These are phyloP conservation scores for Sarocladium oryzae DNA, from an alignment of 2,329 filamentous ascomycete genomes.

Conservation along the genomic window DNA sequence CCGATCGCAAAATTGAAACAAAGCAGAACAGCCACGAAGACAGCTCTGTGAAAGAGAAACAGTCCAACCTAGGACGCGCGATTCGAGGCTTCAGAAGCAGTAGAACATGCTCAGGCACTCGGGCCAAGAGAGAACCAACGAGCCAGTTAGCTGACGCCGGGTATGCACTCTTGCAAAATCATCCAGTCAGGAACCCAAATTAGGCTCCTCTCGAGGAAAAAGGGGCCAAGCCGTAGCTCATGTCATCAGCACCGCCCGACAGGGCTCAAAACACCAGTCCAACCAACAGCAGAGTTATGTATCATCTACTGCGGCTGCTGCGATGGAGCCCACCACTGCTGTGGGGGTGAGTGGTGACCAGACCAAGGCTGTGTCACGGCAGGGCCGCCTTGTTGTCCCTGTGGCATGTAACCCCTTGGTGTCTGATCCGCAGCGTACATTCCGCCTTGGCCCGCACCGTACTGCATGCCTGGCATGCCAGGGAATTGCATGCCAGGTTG, in stretches of 20 bases:
- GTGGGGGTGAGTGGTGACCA: constrained; percentile 52
- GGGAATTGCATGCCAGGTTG: constrained; percentile 55
- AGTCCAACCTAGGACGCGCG: not conserved
- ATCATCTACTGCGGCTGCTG: constrained; percentile 36
- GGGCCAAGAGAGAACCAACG: not conserved
- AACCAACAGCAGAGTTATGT: too few species aligned
- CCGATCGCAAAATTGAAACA: not conserved
- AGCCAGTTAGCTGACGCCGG: constrained; percentile 1
- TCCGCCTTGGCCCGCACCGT: constrained; percentile 44
- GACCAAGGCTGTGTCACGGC: constrained; percentile 48
- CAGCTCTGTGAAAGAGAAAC: not conserved
- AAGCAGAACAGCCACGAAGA: constrained; percentile 2
- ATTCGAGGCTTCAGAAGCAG: not conserved
- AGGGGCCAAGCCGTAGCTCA: too few species aligned
- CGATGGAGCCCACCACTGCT: constrained; percentile 49
- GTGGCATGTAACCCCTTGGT: constrained; percentile 61
- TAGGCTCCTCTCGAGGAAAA: too few species aligned
- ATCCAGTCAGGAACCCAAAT: too few species aligned
- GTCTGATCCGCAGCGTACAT: constrained; percentile 59
- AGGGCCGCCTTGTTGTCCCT: constrained; percentile 45
- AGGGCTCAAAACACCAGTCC: too few species aligned
- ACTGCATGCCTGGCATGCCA: constrained; percentile 55
- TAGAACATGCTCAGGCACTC: not conserved
- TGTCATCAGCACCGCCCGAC: too few species aligned
- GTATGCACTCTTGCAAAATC: too few species aligned